Conservation (phyloP, 805 yeast genomes). For the Saccharomycopsis amapae region DNA sequence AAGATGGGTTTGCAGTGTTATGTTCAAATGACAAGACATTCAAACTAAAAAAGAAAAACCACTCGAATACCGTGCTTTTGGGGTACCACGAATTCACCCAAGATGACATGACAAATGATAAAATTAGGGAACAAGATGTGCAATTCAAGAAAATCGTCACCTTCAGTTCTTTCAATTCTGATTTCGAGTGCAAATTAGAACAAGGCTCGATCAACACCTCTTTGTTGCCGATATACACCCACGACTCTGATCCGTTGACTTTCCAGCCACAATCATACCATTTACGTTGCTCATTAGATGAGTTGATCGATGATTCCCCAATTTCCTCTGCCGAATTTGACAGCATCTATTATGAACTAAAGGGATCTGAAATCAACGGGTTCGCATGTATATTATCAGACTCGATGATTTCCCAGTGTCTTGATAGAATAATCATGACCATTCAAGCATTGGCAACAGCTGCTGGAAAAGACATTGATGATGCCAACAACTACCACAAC, state of each 20-base stretch:
- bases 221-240: slow-evolving; percentile 34
- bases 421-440: slow-evolving; percentile 16
- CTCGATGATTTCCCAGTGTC: slow-evolving; percentile 16
- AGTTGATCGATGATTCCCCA: slow-evolving; percentile 39
- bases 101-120: slow-evolving; percentile 10
- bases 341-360: slow-evolving; percentile 41
- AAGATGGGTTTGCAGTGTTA: slow-evolving; percentile 42
- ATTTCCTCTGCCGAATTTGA: slow-evolving; percentile 50
- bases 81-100: slow-evolving; percentile 21
- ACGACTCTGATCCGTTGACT: slow-evolving; percentile 22
- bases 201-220: slow-evolving; percentile 30
- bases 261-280: neutral
- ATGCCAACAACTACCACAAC: neutral
- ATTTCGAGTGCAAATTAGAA: slow-evolving; percentile 32
- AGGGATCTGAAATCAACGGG: slow-evolving; percentile 51
- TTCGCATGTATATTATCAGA: slow-evolving; percentile 25
- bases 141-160: slow-evolving; percentile 28
- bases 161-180: slow-evolving; percentile 30
- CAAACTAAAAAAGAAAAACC: slow-evolving; percentile 70
- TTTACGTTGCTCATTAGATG: slow-evolving; percentile 26
- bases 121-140: too few relatives aligned
- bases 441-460: slow-evolving; percentile 13
- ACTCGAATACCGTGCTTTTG: slow-evolving; percentile 75
- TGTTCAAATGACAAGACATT: slow-evolving; percentile 56
- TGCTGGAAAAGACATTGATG: slow-evolving; percentile 7